Evolutionary conservation across 345 rosid species (phyloP), one percentile per base, ranked within the genome.

Genomic region (Linum usitatissimum): DNA sequence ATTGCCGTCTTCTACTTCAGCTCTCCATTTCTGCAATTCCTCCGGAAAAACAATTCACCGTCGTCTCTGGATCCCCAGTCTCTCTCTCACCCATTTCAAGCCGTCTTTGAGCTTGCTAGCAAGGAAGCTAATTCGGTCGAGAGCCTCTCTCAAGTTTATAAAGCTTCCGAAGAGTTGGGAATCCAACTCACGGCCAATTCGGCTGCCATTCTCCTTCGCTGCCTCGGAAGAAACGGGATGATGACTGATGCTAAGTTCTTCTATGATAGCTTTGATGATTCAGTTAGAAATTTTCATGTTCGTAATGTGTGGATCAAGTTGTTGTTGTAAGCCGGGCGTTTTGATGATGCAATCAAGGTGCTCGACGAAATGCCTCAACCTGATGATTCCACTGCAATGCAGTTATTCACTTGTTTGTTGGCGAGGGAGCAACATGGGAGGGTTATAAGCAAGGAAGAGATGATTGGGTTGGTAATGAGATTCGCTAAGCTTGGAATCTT

Each of bases 301-400:
- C 71, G 81, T 63, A 82, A 89, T 57, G 73, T 66, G 55, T 23
- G 79, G 42, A 71, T 87, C 0, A 68, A 67, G 2, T 65, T 58
- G 17, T 15, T 81, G 21, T 3, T 84, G 5, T 63, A 72, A 36
- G 69, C 54, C 28, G 84, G 82, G 23, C 77, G 78, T 40, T 65
- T 65, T 4, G 78, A 73, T 13, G 66, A 78, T 68, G 97, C 94
- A 6, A 68, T 86, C 61, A 82, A 86, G 70, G 73, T 86, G 90
- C 83, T 93, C 81, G 96, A 84, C 55, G 94, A 83, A 90, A 90
- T 93, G 99, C 85, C 84, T 57, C 69, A 73, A 0, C 66, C 64
- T 1, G 62, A 83, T 68, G 70, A 71, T 34, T 55, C 57, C 54
- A 84, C 87, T 1, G 85, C 72, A 17, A 74, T 73, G 64, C 73